Conservation (phyloP, 257 asterid genomes). For the Eustoma russellianum region DNA sequence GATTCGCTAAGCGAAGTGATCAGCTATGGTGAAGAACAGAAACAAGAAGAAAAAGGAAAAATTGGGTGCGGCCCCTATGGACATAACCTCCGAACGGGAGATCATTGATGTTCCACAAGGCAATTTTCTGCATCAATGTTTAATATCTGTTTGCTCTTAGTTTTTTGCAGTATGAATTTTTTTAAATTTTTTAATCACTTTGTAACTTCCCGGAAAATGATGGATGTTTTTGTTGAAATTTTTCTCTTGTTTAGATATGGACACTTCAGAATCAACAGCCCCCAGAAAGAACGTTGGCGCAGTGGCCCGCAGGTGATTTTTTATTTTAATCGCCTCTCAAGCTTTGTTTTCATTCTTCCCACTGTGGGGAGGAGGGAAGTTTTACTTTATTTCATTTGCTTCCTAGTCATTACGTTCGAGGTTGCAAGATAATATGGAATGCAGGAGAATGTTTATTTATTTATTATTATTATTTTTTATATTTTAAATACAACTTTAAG, state of each 20-base stretch:
- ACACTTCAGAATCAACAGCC: conserved; percentile 40
- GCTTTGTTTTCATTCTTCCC: neutral
- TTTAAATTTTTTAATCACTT: neutral
- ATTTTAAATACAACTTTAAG: too few species aligned
- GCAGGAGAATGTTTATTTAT: too few species aligned
- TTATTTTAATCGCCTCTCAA: neutral
- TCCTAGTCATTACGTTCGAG: too few species aligned
- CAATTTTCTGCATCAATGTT: conserved; percentile 1
- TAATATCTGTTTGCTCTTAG: neutral
- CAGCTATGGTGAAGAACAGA: conserved; percentile 53
- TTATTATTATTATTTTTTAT: too few species aligned
- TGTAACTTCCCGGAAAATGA: too few species aligned
- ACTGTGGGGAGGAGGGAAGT: too few species aligned
- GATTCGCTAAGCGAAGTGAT: too few species aligned
- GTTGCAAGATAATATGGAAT: too few species aligned
- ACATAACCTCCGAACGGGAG: conserved; percentile 13
- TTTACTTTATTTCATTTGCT: too few species aligned
- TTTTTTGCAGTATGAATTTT: neutral
- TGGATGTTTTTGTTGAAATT: neutral
- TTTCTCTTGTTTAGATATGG: conserved; percentile 36
- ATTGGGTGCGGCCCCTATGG: conserved; percentile 28
- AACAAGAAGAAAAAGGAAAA: conserved; percentile 33
- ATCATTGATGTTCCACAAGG: conserved; percentile 24
- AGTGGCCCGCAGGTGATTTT: conserved; percentile 24
- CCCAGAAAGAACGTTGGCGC: conserved; percentile 17